phyloP scores from a whole-genome alignment of 768 basidiomycete genomes.

The Butyriboletus loyo region DNA sequence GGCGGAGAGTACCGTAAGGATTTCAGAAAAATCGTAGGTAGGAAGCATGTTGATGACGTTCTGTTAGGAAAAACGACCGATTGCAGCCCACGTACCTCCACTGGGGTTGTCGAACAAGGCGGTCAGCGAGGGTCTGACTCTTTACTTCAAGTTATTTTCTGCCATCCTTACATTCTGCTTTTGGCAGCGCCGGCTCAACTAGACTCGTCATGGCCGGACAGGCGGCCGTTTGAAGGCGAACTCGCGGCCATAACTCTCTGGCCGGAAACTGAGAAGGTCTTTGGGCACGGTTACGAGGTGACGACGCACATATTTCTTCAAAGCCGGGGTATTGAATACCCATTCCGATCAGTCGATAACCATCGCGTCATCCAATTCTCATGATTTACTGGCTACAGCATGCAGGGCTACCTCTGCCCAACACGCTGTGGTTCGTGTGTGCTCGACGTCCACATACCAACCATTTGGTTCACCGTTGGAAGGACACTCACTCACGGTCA shows the following conservation, averaged over 20 bases:
- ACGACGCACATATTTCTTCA: neutral
- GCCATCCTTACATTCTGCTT: neutral
- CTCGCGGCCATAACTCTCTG: constrained; percentile 84
- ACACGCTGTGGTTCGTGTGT: constrained; percentile 86
- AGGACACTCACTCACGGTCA: constrained; percentile 89
- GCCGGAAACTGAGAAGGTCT: constrained; percentile 96
- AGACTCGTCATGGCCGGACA: constrained; percentile 14
- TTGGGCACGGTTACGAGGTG: constrained; percentile 97
- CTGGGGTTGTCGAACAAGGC: constrained; percentile 95
- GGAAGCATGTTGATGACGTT: constrained; percentile 3
- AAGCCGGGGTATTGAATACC: neutral
- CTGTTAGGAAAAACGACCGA: constrained; percentile 57
- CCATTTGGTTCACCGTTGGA: constrained; percentile 66
- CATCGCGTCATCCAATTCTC: constrained; percentile 69
- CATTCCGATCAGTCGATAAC: constrained; percentile 62
- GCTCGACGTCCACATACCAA: constrained; percentile 69
- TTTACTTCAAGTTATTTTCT: neutral
- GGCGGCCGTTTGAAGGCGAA: constrained; percentile 87
- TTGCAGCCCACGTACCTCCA: constrained; percentile 87
- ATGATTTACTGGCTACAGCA: constrained; percentile 75
- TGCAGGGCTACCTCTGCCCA: constrained; percentile 87
- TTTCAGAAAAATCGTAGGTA: neutral
- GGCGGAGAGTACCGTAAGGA: constrained; percentile 47
- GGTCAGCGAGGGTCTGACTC: constrained; percentile 54
- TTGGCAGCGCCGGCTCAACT: constrained; percentile 16